A percentile compares a stretch with the other conserved stretches of the same genome.
These are phyloP conservation scores for Neonectria faginata DNA, from an alignment of 2,329 filamentous ascomycete genomes.

Conservation along the genomic window DNA sequence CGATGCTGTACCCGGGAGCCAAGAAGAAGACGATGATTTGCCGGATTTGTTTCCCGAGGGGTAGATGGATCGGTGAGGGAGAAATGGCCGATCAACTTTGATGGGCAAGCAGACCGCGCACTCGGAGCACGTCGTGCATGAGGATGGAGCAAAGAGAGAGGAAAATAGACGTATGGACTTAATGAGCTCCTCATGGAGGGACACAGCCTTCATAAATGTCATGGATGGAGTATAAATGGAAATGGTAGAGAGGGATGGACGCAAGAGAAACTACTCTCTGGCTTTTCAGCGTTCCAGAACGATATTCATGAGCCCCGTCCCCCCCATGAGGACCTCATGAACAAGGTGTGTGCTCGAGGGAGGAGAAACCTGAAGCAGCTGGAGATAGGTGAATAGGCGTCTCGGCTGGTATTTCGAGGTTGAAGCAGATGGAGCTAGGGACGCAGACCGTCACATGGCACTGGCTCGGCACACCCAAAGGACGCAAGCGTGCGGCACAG, in stretches of 20 bases:
- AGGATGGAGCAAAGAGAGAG: background rate
- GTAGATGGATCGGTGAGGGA: background rate
- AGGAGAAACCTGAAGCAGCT: background rate
- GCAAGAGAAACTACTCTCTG: background rate
- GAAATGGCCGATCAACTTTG: background rate
- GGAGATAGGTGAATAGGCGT: background rate
- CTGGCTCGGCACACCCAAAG: constrained; percentile 1
- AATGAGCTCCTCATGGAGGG: no score
- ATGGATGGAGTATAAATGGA: background rate
- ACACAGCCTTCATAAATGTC: no score
- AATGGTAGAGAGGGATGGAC: background rate
- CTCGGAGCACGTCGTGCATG: background rate
- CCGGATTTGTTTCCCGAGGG: background rate
- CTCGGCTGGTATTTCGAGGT: background rate
- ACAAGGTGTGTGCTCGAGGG: background rate
- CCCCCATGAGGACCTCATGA: background rate
- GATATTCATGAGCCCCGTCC: background rate
- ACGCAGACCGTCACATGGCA: constrained; percentile 3
- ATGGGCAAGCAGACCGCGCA: background rate
- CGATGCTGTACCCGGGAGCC: background rate
- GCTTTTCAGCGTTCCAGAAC: background rate
- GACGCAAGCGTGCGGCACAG: background rate
- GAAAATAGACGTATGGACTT: no score
- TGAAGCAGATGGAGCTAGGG: background rate
- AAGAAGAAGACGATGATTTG: background rate